Conservation (phyloP, 495 filamentous ascomycete genomes). For the Aspergillus nidulans region DNA sequence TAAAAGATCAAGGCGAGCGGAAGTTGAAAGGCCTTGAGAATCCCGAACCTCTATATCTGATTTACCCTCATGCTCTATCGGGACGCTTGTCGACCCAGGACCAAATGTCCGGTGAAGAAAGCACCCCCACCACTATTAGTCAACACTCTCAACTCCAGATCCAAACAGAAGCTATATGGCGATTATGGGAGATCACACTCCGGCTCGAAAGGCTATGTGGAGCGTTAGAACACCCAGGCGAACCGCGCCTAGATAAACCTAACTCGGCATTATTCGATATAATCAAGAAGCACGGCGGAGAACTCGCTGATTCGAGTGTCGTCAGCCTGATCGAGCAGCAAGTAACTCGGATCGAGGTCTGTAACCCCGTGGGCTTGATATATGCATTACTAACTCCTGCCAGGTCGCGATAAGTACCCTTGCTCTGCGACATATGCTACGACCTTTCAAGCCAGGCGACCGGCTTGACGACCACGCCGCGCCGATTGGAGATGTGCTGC, state of each 20-base stretch:
- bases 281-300: constrained; percentile 77
- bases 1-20: constrained; percentile 89
- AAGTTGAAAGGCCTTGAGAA: constrained; percentile 97
- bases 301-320: constrained; percentile 81
- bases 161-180: constrained; percentile 80
- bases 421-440: constrained; percentile 59
- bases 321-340: constrained; percentile 89
- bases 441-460: constrained; percentile 44
- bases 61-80: constrained; percentile 85
- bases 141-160: constrained; percentile 60
- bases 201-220: constrained; percentile 90
- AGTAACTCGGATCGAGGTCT: constrained; percentile 89
- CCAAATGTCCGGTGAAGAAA: constrained; percentile 27
- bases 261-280: constrained; percentile 77
- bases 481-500: constrained; percentile 48
- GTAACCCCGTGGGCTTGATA: constrained; percentile 21
- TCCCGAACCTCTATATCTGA: constrained; percentile 88
- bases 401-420: constrained; percentile 65
- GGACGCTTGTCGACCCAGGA: constrained; percentile 67
- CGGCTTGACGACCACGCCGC: constrained; percentile 46
- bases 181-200: constrained; percentile 82
- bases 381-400: constrained; percentile 11
- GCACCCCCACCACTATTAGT: constrained; percentile 37
- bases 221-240: constrained; percentile 64
- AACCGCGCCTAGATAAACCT: constrained; percentile 57